Evolutionary conservation across 768 basidiomycete genomes (phyloP).

Genomic region (Pleurotus tuber-regium): DNA sequence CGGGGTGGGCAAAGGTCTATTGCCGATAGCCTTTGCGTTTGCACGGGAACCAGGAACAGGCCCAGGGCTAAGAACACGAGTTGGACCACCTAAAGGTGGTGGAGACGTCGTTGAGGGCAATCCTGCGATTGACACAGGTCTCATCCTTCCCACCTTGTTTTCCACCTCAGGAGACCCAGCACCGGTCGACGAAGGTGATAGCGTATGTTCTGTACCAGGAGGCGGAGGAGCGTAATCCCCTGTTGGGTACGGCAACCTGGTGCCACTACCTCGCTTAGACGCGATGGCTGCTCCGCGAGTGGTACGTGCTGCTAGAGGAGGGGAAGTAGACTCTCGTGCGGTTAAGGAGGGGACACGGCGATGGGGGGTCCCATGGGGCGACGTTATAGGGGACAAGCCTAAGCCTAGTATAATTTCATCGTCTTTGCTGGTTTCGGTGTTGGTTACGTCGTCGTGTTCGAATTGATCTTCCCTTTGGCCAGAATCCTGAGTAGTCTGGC

Average conservation of each 20-base stretch:
- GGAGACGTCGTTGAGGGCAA: constrained; percentile 12
- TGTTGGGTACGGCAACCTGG: constrained; percentile 76
- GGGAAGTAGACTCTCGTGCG: constrained; percentile 64
- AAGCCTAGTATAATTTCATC: background rate
- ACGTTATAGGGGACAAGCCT: constrained; percentile 8
- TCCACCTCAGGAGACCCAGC: constrained; percentile 40
- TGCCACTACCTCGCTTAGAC: constrained; percentile 36
- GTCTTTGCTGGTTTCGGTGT: background rate
- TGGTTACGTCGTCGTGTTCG: background rate
- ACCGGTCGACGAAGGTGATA: constrained; percentile 53
- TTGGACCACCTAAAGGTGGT: background rate
- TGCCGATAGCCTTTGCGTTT: constrained; percentile 3
- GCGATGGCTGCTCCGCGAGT: background rate
- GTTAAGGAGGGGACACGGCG: constrained; percentile 36
- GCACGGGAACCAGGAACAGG: constrained; percentile 6
- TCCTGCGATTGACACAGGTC: constrained; percentile 45
- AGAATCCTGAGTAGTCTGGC: background rate
- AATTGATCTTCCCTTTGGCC: too few species aligned
- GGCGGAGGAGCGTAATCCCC: constrained; percentile 78
- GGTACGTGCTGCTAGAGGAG: constrained; percentile 46
- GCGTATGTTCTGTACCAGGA: constrained; percentile 29
- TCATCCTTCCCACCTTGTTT: constrained; percentile 20
- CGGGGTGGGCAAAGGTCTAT: background rate
- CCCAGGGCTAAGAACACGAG: constrained; percentile 6
- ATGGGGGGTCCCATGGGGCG: constrained; percentile 31